Conservation (phyloP, 768 basidiomycete species). For the Macrolepiota dolichaula region DNA sequence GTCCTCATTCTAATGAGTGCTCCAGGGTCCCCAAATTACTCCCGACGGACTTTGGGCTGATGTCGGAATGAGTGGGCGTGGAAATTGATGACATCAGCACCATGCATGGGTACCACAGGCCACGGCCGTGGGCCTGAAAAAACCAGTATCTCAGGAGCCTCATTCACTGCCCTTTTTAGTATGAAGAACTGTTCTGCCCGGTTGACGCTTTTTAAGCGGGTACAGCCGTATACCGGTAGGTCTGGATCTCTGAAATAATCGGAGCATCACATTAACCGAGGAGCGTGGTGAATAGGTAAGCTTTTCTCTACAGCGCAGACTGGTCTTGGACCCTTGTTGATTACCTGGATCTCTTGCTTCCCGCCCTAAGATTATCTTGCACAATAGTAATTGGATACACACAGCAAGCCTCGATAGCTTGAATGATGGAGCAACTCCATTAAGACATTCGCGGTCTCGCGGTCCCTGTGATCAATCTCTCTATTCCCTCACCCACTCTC, state of each 20-base stretch:
- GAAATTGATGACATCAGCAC: too few species aligned
- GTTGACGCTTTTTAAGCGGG: background rate
- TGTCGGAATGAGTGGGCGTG: too few species aligned
- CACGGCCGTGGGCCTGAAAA: too few species aligned
- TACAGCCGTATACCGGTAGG: background rate
- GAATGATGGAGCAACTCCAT: too few species aligned
- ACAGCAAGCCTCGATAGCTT: too few species aligned
- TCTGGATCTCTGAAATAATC: background rate
- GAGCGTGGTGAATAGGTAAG: background rate
- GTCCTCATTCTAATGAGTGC: too few species aligned
- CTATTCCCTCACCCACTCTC: conserved; percentile 6
- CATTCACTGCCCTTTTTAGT: background rate
- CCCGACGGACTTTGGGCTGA: too few species aligned
- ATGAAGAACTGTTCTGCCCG: background rate
- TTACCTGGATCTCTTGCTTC: background rate
- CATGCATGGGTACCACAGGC: too few species aligned
- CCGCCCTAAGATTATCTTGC: background rate
- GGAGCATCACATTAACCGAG: background rate
- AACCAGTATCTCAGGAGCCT: background rate
- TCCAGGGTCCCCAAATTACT: too few species aligned
- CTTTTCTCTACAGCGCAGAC: background rate
- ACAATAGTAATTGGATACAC: too few species aligned
- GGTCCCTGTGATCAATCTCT: background rate
- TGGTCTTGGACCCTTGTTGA: background rate
- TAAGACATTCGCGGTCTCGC: background rate